Evolutionary conservation across 2,329 filamentous ascomycete genomes (phyloP), one percentile per base, ranked within the genome.

Genomic region (Sporothrix mexicana): DNA sequence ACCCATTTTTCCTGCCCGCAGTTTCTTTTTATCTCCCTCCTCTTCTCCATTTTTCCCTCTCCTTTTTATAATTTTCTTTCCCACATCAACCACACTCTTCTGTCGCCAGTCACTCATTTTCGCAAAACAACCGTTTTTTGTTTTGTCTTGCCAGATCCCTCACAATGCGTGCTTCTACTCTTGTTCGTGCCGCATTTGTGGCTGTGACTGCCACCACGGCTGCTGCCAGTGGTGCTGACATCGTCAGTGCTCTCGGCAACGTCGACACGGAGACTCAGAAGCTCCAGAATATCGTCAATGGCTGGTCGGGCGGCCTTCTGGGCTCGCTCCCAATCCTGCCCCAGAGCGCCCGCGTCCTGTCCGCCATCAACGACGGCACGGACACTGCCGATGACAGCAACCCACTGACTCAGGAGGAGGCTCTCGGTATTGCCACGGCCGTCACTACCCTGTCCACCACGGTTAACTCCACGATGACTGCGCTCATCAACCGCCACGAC

Each of bases 271-370:
- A 70, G 45, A 74, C 72, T 6, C 2, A 2, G 2, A 12, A 45
- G 9, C 59, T 74, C 6, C 3, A 82, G 73, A 71, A 74, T 57
- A 78, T 78, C 49, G 80, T 85, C 20, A 62, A 77, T n/a, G 64
- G 72, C 20, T 86, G 83, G 83, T 74, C 79, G 7, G 83, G 83
- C 74, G 78, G 78, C 66, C 75, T 84, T 2, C 73, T 84, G 12
- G 79, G 80, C 55, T 79, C 81, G 0, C 64, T 85, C 1, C 81
- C 83, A 72, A 85, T 87, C 74, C 77, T 83, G 67, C 69, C 77
- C 70, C 77, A 82, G 70, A 83, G 83, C 5, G 77, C 80, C 7
- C 72, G 75, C 9, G 81, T 87, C 1, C 81, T 86, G 41, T 25
- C 74, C 12, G 77, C 80, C 69, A 83, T 86, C 75, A 80, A 83